phyloP scores from a whole-genome alignment of 129 eudicot species.

The Saussurea involucrata region DNA sequence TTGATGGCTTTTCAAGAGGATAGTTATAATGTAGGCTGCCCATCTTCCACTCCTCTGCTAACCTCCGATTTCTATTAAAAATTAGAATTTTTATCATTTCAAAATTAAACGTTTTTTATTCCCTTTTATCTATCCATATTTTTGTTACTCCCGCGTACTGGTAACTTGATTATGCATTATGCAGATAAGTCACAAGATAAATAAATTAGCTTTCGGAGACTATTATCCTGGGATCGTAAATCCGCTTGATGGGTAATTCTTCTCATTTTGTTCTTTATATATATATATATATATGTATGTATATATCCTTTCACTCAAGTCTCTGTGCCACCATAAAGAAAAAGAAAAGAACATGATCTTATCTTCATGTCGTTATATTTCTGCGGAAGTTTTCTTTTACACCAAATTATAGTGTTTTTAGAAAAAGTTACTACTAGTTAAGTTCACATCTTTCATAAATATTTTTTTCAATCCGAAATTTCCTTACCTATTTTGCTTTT shows the following conservation, averaged over 20 bases:
- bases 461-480: background rate
- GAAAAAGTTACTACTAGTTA: background rate
- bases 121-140: background rate
- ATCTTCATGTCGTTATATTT: too few species aligned
- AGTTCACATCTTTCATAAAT: background rate
- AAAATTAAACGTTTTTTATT: background rate
- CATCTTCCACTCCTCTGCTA: background rate
- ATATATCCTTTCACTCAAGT: background rate
- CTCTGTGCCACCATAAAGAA: background rate
- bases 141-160: background rate
- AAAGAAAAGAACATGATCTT: background rate
- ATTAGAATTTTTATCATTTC: background rate
- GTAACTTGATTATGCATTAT: constrained; percentile 14
- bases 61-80: background rate
- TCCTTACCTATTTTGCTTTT: background rate
- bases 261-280: background rate
- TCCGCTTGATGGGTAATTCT: constrained; percentile 87
- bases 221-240: constrained; percentile 81
- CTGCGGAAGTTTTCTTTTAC: background rate
- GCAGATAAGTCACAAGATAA: constrained; percentile 93
- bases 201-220: constrained; percentile 82
- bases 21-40: constrained; percentile 62
- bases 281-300: background rate
- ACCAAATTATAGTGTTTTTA: background rate
- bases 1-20: constrained; percentile 63